Evolutionary conservation across 2,329 filamentous ascomycete genomes (phyloP), one percentile per base, ranked within the genome.

Genomic region (Thyridium curvatum): DNA sequence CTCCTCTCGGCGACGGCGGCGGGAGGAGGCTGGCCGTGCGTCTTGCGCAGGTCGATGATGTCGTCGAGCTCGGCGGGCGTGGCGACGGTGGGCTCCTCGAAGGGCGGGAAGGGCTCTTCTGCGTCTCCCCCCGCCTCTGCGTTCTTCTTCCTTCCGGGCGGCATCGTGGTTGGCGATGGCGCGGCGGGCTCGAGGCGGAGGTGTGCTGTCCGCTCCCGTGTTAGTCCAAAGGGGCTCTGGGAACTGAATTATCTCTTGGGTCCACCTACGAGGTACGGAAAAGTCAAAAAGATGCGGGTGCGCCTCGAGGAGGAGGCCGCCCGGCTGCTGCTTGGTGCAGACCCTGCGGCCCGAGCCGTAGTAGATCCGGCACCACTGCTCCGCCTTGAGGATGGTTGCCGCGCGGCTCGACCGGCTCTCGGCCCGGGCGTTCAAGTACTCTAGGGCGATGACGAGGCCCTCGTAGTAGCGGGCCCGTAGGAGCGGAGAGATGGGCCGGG

Each of bases 401-500:
- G 37, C 37, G n/a, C 43, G 29, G 2, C 33, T 14, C 30, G 34
- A 34, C 26, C 37, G 31, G 38, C 42, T 47, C 43, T 48, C 47
- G 29, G 34, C 21, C 10, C 10, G 21, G 21, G 6, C 30, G 48
- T 54, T 58, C 48, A 58, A 46, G 42, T 54, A 56, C 37, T 45
- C 39, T 34, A 56, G 39, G 34, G 52, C 45, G 36, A 56, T 43
- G 35, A 39, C 43, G 32, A 56, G 15, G 15, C 43, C 51, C 34
- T 44, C 37, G 15, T 40, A 38, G 21, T 37, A 29, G 28, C 28
- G 38, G 26, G 34, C 8, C 8, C 13, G 12, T n/a, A 34, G 35
- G 35, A 16, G 14, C 30, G 21, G 15, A 34, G 37, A 33, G n/a
- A 37, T 16, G 8, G 26, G 35, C 17, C 15, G 13, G 10, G 29